Evolutionary conservation across 2,329 filamentous ascomycete genomes (phyloP).

Genomic region (Lecanoromycetidae sp.): DNA sequence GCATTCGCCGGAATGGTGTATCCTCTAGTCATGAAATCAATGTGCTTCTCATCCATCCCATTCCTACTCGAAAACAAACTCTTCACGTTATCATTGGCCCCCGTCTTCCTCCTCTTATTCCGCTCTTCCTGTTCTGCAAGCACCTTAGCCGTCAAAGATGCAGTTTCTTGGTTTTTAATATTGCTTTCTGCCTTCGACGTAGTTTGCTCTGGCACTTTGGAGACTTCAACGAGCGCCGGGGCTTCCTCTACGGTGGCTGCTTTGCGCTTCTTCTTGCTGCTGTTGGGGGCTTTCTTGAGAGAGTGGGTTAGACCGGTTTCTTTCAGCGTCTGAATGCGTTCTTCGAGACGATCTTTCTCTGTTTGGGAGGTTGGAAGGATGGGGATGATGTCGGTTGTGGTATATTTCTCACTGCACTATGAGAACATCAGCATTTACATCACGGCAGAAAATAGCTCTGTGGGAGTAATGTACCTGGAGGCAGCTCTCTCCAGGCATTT

Average conservation of each 20-base stretch:
- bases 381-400: slow-evolving; percentile 63
- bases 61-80: slow-evolving; percentile 40
- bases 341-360: slow-evolving; percentile 56
- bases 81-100: slow-evolving; percentile 44
- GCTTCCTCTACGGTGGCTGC: slow-evolving; percentile 20
- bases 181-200: slow-evolving; percentile 36
- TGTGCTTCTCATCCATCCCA: slow-evolving; percentile 32
- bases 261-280: slow-evolving; percentile 56
- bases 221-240: too few species aligned
- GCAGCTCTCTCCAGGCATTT: slow-evolving; percentile 56
- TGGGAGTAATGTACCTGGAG: slow-evolving; percentile 34
- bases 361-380: slow-evolving; percentile 61
- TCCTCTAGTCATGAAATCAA: slow-evolving; percentile 48
- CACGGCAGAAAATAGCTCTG: slow-evolving; percentile 7
- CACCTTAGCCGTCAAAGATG: slow-evolving; percentile 73
- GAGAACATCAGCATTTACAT: background rate
- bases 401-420: slow-evolving; percentile 64
- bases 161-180: slow-evolving; percentile 82
- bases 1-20: slow-evolving; percentile 39
- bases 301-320: slow-evolving; percentile 69
- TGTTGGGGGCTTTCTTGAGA: slow-evolving; percentile 62
- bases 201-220: slow-evolving; percentile 16
- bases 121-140: slow-evolving; percentile 73
- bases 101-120: slow-evolving; percentile 66
- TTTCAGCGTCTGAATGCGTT: slow-evolving; percentile 56